A percentile compares a stretch with the other conserved stretches of the same genome.
Conservation (phyloP, 441 rosid species). For the Rhodomyrtus psidioides region DNA sequence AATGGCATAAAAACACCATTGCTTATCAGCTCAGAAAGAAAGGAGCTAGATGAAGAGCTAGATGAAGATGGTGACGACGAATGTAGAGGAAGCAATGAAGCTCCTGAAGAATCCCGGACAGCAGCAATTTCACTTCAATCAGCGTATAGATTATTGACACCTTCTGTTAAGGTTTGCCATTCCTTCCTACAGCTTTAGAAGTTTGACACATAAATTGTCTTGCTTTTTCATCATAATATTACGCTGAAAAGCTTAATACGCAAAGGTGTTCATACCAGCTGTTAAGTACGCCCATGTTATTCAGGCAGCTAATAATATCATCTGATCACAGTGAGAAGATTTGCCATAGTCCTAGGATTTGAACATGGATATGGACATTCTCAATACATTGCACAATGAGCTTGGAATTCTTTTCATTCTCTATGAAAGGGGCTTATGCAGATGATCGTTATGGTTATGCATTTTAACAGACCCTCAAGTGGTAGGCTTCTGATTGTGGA, state of each 20-base stretch:
- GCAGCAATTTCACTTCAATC: slow-evolving; percentile 63
- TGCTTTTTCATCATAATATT: background rate
- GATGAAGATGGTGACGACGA: slow-evolving; percentile 59
- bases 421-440: background rate
- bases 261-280: background rate
- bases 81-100: slow-evolving; percentile 64
- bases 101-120: slow-evolving; percentile 44
- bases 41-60: slow-evolving; percentile 46
- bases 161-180: slow-evolving; percentile 82
- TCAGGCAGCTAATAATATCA: background rate
- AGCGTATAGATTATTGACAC: slow-evolving; percentile 88
- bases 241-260: background rate
- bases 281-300: background rate
- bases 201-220: background rate
- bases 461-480: background rate
- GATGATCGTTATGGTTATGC: background rate
- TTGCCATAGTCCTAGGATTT: background rate
- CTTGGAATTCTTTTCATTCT: background rate
- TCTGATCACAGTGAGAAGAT: background rate
- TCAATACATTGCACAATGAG: background rate
- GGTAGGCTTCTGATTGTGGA: background rate
- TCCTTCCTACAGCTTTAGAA: background rate
- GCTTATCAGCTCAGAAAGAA: slow-evolving; percentile 43
- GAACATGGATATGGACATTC: background rate
- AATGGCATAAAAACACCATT: slow-evolving; percentile 68